Conservation (phyloP, 176 grass and related monocot species). For the Alloteropsis semialata region DNA sequence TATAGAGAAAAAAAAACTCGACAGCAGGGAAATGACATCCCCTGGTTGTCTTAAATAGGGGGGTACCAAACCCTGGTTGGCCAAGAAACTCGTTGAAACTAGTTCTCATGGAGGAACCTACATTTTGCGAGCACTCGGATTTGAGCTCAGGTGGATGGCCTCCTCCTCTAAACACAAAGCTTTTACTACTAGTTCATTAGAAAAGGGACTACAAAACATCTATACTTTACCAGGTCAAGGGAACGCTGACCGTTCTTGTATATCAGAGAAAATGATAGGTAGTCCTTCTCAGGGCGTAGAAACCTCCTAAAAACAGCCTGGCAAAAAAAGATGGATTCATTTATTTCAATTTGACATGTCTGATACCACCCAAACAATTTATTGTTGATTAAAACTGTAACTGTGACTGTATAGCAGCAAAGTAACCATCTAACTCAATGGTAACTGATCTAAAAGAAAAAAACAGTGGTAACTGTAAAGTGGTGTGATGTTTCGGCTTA, state of each 20-base stretch:
- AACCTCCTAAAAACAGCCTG: slow-evolving; percentile 87
- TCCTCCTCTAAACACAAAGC: not conserved
- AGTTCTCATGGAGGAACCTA: not conserved
- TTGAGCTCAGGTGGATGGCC: not conserved
- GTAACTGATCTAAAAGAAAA: no score
- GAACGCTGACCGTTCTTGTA: slow-evolving; percentile 86
- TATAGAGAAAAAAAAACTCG: not conserved
- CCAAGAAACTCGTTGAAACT: not conserved
- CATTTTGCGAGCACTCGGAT: not conserved
- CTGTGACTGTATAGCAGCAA: not conserved
- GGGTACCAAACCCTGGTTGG: not conserved
- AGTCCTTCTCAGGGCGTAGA: slow-evolving; percentile 83
- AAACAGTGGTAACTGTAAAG: no score
- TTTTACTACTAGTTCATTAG: not conserved
- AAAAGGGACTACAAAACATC: slow-evolving; percentile 9
- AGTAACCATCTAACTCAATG: not conserved
- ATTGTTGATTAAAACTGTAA: no score
- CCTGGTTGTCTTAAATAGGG: not conserved
- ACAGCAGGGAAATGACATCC: not conserved
- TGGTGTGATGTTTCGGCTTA: slow-evolving; percentile 41
- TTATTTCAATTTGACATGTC: slow-evolving; percentile 14
- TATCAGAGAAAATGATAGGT: slow-evolving; percentile 89
- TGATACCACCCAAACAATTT: no score
- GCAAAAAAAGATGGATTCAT: slow-evolving; percentile 14
- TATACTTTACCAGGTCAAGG: slow-evolving; percentile 85